These are phyloP conservation scores for Camelina laxa DNA, from an alignment of 345 rosid species.

Conservation along the genomic window DNA sequence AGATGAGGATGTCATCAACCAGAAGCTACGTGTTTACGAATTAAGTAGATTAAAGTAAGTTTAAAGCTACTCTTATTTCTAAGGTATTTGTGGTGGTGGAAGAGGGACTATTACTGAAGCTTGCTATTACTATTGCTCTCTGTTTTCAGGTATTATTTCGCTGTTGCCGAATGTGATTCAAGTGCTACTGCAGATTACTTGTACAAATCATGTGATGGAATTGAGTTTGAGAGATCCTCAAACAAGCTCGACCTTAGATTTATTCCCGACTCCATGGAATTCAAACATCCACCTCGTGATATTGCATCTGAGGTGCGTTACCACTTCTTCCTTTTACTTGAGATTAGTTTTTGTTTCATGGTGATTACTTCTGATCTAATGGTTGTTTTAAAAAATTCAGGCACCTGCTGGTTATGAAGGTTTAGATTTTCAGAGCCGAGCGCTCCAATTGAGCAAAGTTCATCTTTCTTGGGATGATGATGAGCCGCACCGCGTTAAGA, in stretches of 20 bases:
- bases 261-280: conserved; percentile 90
- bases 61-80: background rate
- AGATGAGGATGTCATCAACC: conserved; percentile 52
- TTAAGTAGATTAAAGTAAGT: conserved; percentile 78
- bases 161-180: conserved; percentile 88
- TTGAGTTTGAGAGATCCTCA: conserved; percentile 88
- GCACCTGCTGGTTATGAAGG: conserved; percentile 77
- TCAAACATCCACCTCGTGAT: conserved; percentile 88
- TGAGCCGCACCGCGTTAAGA: conserved; percentile 84
- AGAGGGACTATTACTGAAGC: background rate
- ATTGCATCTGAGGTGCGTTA: conserved; percentile 75
- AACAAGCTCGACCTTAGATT: conserved; percentile 93
- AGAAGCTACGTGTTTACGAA: conserved; percentile 79
- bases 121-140: background rate
- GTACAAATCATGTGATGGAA: conserved; percentile 83
- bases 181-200: conserved; percentile 81
- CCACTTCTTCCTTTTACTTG: background rate
- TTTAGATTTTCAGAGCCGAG: conserved; percentile 75
- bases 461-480: conserved; percentile 94
- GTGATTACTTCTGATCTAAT: conserved; percentile 4
- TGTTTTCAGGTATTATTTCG: conserved; percentile 72
- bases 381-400: conserved; percentile 41
- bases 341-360: conserved; percentile 11
- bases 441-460: conserved; percentile 82
- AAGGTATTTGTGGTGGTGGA: background rate